Evolutionary conservation across 139 green algal species (phyloP).

Genomic region (Coelastrella sp.): DNA sequence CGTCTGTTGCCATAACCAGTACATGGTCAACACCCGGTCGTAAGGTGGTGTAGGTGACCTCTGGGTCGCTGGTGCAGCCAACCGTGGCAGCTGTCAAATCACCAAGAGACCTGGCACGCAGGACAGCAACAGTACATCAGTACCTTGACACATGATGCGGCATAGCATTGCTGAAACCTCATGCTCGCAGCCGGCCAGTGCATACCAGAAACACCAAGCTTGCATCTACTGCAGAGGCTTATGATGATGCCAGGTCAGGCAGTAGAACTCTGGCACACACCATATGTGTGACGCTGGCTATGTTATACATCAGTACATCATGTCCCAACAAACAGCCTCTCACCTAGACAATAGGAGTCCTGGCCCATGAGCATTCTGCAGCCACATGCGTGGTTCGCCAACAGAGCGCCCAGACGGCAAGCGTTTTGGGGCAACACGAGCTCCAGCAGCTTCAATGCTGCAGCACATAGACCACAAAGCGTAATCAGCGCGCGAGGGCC

Average conservation of each 20-base stretch:
- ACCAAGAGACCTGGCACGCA: slow-evolving; percentile 54
- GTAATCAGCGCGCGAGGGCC: too few species aligned
- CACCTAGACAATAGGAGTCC: slow-evolving; percentile 60
- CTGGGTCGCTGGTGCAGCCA: slow-evolving; percentile 66
- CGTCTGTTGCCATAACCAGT: slow-evolving; percentile 67
- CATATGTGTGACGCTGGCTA: too few species aligned
- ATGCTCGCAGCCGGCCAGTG: too few species aligned
- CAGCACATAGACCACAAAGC: background rate
- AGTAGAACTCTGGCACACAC: too few species aligned
- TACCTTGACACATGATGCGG: background rate
- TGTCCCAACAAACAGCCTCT: background rate
- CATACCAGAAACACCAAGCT: too few species aligned
- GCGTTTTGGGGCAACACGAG: slow-evolving; percentile 62
- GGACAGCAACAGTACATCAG: background rate
- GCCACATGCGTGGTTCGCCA: slow-evolving; percentile 66
- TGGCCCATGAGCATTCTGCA: slow-evolving; percentile 54
- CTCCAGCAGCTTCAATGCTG: slow-evolving; percentile 66
- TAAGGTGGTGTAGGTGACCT: slow-evolving; percentile 62
- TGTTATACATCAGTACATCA: background rate
- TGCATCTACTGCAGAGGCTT: too few species aligned
- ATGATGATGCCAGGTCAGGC: too few species aligned
- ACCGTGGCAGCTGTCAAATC: slow-evolving; percentile 65
- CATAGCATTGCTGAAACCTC: too few species aligned
- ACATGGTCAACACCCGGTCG: slow-evolving; percentile 52
- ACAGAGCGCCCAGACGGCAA: slow-evolving; percentile 60